Conservation (phyloP, 305 asterid species). For the Fraxinus baroniana region DNA sequence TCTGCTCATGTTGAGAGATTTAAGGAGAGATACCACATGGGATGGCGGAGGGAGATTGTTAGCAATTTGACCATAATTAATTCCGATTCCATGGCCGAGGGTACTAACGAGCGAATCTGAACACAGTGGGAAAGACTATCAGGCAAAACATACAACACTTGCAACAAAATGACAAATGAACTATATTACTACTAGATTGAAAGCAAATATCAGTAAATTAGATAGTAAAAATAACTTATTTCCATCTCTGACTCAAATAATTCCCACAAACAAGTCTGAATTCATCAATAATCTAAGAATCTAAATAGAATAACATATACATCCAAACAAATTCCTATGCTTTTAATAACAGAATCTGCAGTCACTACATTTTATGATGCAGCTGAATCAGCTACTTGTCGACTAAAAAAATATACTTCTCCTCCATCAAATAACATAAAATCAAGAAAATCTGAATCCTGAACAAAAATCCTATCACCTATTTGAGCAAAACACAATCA, state of each 20-base stretch:
- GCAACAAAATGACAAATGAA: background rate
- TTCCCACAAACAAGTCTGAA: background rate
- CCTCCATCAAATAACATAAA: too few relatives aligned
- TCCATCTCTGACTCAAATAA: background rate
- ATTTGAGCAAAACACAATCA: background rate
- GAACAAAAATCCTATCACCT: background rate
- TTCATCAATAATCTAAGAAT: background rate
- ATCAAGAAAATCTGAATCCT: background rate
- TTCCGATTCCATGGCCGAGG: constrained; percentile 58
- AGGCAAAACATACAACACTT: background rate
- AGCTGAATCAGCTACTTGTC: background rate
- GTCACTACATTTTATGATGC: background rate
- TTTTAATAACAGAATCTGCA: background rate
- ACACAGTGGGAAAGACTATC: background rate
- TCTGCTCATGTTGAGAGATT: constrained; percentile 59
- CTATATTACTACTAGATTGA: too few relatives aligned
- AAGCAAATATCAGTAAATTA: too few relatives aligned
- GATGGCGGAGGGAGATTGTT: constrained; percentile 76
- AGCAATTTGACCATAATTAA: constrained; percentile 84
- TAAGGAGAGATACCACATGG: constrained; percentile 56
- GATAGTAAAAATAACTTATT: background rate
- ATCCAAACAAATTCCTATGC: background rate
- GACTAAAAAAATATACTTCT: background rate
- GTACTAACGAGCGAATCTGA: constrained; percentile 43
- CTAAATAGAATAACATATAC: background rate